These are phyloP conservation scores for Prunus dulcis DNA, from an alignment of 306 rosid species.

Conservation along the genomic window DNA sequence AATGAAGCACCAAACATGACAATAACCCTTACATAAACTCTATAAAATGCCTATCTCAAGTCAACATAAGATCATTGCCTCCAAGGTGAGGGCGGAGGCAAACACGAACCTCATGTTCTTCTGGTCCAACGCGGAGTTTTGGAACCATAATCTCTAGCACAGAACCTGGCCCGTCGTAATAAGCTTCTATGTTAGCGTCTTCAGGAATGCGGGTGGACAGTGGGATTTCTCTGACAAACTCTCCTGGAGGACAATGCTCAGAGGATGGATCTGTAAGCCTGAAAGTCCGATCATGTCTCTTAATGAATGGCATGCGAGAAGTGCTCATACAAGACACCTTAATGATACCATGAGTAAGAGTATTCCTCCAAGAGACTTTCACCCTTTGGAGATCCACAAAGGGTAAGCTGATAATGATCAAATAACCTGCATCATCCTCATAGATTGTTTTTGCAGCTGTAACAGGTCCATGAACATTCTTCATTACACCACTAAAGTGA, in stretches of 20 bases:
- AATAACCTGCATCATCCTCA: constrained; percentile 78
- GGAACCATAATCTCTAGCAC: constrained; percentile 93
- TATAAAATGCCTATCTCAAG: constrained; percentile 39
- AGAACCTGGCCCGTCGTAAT: constrained; percentile 87
- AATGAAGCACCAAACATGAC: constrained; percentile 28
- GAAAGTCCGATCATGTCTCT: constrained; percentile 81
- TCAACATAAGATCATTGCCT: constrained; percentile 75
- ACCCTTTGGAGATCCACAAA: constrained; percentile 85
- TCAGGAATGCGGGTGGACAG: constrained; percentile 87
- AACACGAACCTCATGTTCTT: constrained; percentile 94
- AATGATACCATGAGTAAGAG: constrained; percentile 69
- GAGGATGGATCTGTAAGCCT: constrained; percentile 73
- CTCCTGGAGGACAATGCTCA: constrained; percentile 96
- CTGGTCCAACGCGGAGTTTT: constrained; percentile 69
- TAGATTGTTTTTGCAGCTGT: constrained; percentile 88
- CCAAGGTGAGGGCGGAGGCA: constrained; percentile 90
- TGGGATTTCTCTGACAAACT: constrained; percentile 80
- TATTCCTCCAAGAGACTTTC: constrained; percentile 94
- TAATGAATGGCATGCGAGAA: constrained; percentile 67
- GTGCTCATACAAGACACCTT: constrained; percentile 91
- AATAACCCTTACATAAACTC: constrained; percentile 41
- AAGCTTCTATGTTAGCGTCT: constrained; percentile 88
- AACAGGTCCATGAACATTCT: constrained; percentile 75
- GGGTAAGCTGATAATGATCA: constrained; percentile 80
- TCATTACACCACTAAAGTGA: constrained; percentile 87